Conservation (phyloP, 805 yeast genomes). For the Saccharomycopsis sp. region DNA sequence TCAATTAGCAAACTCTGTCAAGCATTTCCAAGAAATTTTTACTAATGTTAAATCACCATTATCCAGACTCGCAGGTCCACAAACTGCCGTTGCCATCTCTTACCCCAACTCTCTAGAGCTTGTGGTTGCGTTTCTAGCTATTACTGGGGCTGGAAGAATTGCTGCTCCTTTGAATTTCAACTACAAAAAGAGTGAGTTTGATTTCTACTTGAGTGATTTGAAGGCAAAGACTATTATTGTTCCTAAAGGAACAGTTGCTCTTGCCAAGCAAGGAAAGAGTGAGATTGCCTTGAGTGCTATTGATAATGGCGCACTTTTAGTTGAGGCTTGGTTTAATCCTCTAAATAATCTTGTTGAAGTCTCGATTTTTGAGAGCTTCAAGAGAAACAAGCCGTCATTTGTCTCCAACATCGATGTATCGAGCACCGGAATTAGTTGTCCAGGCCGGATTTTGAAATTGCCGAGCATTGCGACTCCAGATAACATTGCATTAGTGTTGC, state of each 20-base stretch:
- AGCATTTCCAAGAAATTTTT: slow-evolving; percentile 45
- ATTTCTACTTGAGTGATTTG: slow-evolving; percentile 57
- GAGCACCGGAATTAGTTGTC: slow-evolving; percentile 21
- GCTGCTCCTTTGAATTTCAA: slow-evolving; percentile 68
- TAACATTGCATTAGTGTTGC: slow-evolving; percentile 59
- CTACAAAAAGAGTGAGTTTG: slow-evolving; percentile 55
- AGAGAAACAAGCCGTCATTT: background rate
- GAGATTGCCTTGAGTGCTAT: slow-evolving; percentile 34
- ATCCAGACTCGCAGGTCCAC: slow-evolving; percentile 29
- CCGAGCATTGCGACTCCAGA: slow-evolving; percentile 41
- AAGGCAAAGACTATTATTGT: slow-evolving; percentile 52
- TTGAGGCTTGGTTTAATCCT: slow-evolving; percentile 45
- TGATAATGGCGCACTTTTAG: slow-evolving; percentile 40
- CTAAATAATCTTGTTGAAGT: slow-evolving; percentile 39
- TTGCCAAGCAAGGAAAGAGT: background rate
- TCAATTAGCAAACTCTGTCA: slow-evolving; percentile 38
- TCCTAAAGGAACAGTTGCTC: slow-evolving; percentile 41
- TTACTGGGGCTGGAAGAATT: slow-evolving; percentile 48
- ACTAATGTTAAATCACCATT: slow-evolving; percentile 37
- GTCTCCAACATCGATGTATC: slow-evolving; percentile 26
- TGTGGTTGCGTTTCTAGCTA: slow-evolving; percentile 47
- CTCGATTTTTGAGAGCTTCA: slow-evolving; percentile 21
- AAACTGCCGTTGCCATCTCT: slow-evolving; percentile 50
- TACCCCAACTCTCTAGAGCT: slow-evolving; percentile 58
- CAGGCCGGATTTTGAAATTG: slow-evolving; percentile 27